phyloP scores from a whole-genome alignment of 2,329 filamentous ascomycete species.

The Colletotrichum eremochloae region DNA sequence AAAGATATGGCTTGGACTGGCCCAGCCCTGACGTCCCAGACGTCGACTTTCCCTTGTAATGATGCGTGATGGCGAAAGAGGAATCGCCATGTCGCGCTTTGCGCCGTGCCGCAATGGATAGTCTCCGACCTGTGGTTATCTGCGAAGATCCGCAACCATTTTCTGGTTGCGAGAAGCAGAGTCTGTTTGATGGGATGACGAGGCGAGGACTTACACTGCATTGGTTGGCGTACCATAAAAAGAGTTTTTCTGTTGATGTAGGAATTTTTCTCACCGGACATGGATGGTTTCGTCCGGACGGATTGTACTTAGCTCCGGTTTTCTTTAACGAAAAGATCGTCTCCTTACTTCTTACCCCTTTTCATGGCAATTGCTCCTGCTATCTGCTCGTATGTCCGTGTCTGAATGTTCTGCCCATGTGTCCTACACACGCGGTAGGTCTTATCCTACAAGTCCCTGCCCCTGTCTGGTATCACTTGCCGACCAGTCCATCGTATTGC shows the following conservation, averaged over 20 bases:
- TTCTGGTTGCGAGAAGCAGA: conserved; percentile 54
- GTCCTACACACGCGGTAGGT: background rate
- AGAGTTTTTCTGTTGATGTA: conserved; percentile 47
- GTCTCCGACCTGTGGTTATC: conserved; percentile 63
- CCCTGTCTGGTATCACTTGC: background rate
- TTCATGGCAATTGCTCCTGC: background rate
- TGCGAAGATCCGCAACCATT: conserved; percentile 55
- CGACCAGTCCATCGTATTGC: background rate
- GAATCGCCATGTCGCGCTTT: conserved; percentile 44
- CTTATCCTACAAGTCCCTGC: background rate
- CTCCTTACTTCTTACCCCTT: conserved; percentile 26
- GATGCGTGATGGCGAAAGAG: conserved; percentile 37
- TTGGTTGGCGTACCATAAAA: conserved; percentile 63
- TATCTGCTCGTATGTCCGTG: background rate
- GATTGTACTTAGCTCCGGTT: conserved; percentile 39
- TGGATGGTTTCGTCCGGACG: conserved; percentile 42
- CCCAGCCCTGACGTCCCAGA: conserved; percentile 27
- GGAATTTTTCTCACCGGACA: conserved; percentile 30
- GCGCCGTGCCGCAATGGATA: conserved; percentile 56
- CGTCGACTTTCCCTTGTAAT: conserved; percentile 42
- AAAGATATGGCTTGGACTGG: conserved; percentile 24
- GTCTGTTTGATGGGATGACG: conserved; percentile 61
- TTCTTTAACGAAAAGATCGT: conserved; percentile 27
- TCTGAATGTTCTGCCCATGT: background rate
- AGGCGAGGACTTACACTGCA: conserved; percentile 64